A percentile compares a stretch with the other conserved stretches of the same genome.
Evolutionary conservation across 1,284 basidiomycete species (phyloP).

Genomic region (Marasmius tenuissimus): DNA sequence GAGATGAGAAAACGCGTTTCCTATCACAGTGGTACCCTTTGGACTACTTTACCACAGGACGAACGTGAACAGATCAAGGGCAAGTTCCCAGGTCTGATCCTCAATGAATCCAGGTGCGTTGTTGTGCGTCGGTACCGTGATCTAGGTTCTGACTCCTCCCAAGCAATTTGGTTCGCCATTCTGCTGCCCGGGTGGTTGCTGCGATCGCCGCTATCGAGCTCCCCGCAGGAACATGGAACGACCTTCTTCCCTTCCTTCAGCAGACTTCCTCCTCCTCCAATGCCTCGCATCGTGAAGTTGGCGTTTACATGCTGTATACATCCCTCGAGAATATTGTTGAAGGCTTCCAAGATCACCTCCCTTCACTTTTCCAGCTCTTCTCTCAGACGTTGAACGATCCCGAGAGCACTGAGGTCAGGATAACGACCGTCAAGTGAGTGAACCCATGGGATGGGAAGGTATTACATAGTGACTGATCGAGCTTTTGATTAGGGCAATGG

Average conservation of each 20-base stretch:
- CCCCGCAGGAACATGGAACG: slow-evolving; percentile 80
- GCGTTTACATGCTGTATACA: slow-evolving; percentile 89
- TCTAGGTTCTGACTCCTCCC: slow-evolving; percentile 12
- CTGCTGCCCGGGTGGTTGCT: slow-evolving; percentile 89
- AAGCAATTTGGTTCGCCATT: slow-evolving; percentile 87
- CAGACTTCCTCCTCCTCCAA: slow-evolving; percentile 73
- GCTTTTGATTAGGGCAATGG: slow-evolving; percentile 65
- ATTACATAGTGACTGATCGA: slow-evolving; percentile 10
- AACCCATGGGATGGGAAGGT: background rate
- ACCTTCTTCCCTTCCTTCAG: slow-evolving; percentile 88
- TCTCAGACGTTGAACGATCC: slow-evolving; percentile 80
- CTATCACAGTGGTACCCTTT: slow-evolving; percentile 81
- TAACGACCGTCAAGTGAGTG: slow-evolving; percentile 81
- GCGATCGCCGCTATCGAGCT: slow-evolving; percentile 93
- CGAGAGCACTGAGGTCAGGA: slow-evolving; percentile 88
- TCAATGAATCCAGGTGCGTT: slow-evolving; percentile 77
- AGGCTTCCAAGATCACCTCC: slow-evolving; percentile 78
- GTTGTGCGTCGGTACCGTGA: slow-evolving; percentile 10
- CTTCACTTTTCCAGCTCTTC: slow-evolving; percentile 85
- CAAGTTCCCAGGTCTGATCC: slow-evolving; percentile 79
- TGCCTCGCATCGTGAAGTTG: slow-evolving; percentile 85
- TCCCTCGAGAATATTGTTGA: slow-evolving; percentile 93
- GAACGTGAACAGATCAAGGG: slow-evolving; percentile 86
- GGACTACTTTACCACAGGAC: slow-evolving; percentile 73
- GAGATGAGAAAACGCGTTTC: slow-evolving; percentile 93